Base-by-base conservation (phyloP, 768 basidiomycete species). In the Leucocoprinus birnbaumii region DNA sequence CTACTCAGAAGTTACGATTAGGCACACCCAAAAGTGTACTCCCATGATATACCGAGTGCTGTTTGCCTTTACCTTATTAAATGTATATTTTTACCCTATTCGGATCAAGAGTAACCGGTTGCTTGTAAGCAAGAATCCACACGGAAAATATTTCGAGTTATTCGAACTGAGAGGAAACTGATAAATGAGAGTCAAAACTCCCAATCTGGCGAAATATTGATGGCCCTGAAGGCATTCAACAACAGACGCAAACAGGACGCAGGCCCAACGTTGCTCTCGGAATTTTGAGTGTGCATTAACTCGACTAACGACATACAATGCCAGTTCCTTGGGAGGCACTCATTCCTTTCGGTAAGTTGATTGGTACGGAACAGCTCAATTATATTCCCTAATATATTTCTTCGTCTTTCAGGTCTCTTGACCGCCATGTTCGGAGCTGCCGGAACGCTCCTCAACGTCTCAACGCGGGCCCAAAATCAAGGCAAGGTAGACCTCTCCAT, bases 251-350 rank as follows among this genome's bases (percentile, higher is more conserved):
- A 61, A 61, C 41, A 61, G 22, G 4, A 16, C 9, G 46, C 48
- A 60, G 19, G 16, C 19, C n/a, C 19, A 24, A 11, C 34, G 22
- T 21, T 41, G 13, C 41, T 35, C n/a, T n/a, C n/a, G n/a, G n/a
- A n/a, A n/a, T n/a, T n/a, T n/a, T n/a, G n/a, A n/a, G 52, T 55
- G n/a, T 34, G 25, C 21, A 18, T 37, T 18, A 47, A 46, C 25
- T 38, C 37, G 43, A 38, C 27, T 43, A 44, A 37, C 25, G 25
- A 48, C 41, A 57, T 51, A 78, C 60, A 62, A 96, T 96, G 95
- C 95, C 95, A 53, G 87, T 97, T 63, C 95, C 94, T 62, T 98
- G 91, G 88, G 94, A 98, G 76, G 94, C 95, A 49, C 82, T 98
- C 63, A 91, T 98, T 77, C 95, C 95, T 45, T 94, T 95, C 66